These are phyloP conservation scores for Hibiscus syriacus DNA, from an alignment of 345 rosid species.

Conservation along the genomic window DNA sequence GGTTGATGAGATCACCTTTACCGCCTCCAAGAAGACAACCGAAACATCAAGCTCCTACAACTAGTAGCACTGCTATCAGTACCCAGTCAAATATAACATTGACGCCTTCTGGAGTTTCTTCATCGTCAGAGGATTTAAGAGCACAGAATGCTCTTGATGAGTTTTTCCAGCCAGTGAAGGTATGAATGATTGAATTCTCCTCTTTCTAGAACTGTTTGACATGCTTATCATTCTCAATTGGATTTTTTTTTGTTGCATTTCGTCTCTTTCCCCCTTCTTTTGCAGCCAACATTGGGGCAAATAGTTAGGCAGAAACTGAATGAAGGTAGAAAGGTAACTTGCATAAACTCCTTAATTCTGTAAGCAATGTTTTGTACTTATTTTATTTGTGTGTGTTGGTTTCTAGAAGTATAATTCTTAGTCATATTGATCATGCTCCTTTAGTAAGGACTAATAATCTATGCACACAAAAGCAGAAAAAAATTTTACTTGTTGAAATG, in stretches of 20 bases:
- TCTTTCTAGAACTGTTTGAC: neutral
- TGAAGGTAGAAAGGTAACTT: slow-evolving; percentile 64
- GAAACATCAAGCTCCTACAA: slow-evolving; percentile 48
- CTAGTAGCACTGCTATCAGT: slow-evolving; percentile 37
- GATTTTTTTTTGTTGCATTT: neutral
- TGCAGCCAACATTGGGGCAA: slow-evolving; percentile 48
- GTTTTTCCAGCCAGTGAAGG: slow-evolving; percentile 77
- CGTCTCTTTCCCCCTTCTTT: neutral
- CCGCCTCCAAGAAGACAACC: slow-evolving; percentile 67
- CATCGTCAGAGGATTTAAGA: slow-evolving; percentile 50
- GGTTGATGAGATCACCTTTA: slow-evolving; percentile 61
- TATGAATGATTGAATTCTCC: slow-evolving; percentile 17
- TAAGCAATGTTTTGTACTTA: neutral
- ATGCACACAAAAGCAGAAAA: neutral
- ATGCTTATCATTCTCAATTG: neutral
- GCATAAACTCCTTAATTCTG: neutral
- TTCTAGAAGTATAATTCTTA: neutral
- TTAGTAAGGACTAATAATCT: neutral
- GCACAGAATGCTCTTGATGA: slow-evolving; percentile 71
- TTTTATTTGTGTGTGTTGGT: neutral
- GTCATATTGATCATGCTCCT: neutral
- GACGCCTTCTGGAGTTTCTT: slow-evolving; percentile 42
- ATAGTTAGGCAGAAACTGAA: slow-evolving; percentile 62
- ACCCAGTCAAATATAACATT: slow-evolving; percentile 44
- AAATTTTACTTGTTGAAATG: neutral